phyloP scores from a whole-genome alignment of 1,284 basidiomycete species.

The Leccinum pallidistipes region DNA sequence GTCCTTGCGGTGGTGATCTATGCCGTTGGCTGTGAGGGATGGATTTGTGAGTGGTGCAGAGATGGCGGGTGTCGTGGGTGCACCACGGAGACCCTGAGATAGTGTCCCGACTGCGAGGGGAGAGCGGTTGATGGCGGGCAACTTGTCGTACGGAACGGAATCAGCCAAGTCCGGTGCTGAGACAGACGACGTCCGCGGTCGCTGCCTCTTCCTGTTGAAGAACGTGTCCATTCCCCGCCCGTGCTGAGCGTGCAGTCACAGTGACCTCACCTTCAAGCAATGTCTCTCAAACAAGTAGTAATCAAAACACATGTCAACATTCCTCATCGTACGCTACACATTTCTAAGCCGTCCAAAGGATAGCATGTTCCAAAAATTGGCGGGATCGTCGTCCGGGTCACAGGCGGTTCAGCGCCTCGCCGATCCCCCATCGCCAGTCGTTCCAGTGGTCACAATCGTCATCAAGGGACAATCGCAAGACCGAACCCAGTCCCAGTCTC shows the following conservation, averaged over 20 bases:
- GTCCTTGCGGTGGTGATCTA: slow-evolving; percentile 60
- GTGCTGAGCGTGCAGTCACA: slow-evolving; percentile 4
- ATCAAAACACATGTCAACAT: slow-evolving; percentile 32
- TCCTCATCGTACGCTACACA: background rate
- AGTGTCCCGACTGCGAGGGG: slow-evolving; percentile 58
- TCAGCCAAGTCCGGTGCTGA: slow-evolving; percentile 49
- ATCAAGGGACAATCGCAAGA: slow-evolving; percentile 11
- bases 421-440: slow-evolving; percentile 22
- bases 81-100: slow-evolving; percentile 55
- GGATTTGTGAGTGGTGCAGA: slow-evolving; percentile 81
- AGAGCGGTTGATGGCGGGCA: slow-evolving; percentile 53
- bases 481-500: slow-evolving; percentile 27
- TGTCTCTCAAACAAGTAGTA: background rate
- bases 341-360: slow-evolving; percentile 29
- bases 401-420: slow-evolving; percentile 31
- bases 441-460: slow-evolving; percentile 24
- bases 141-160: slow-evolving; percentile 73
- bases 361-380: slow-evolving; percentile 34
- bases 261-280: background rate
- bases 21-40: slow-evolving; percentile 64
- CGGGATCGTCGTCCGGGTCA: slow-evolving; percentile 28
- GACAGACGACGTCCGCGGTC: slow-evolving; percentile 51
- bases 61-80: slow-evolving; percentile 41
- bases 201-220: slow-evolving; percentile 43
- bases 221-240: slow-evolving; percentile 35